Evolutionary conservation across 169 alveolate species (phyloP), one percentile per base, ranked within the genome.

Genomic region (Plasmodium ovale): DNA sequence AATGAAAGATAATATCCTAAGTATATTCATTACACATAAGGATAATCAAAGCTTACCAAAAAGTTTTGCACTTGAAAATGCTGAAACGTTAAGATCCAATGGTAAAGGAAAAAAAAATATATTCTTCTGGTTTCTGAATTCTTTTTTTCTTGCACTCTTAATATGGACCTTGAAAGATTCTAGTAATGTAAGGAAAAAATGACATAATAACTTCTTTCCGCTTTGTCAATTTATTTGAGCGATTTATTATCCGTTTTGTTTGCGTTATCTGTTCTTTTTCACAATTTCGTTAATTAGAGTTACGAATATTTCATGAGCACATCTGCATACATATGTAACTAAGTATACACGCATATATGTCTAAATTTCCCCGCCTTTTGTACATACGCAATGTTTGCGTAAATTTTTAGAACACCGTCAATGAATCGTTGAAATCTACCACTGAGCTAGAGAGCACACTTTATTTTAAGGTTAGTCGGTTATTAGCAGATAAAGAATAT

Each of bases 141-240:
- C 49, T 35, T 64, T 64, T 33, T 10, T 64, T 64, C n/a, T 35
- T 64, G 12, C 37, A 64, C 14, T 64, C 33, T 64, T 64, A 64
- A 10, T 64, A 64, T 64, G 42, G 37, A 64, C 31, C 12, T 1
- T 29, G 3, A 19, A 29, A 44, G 7, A 31, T 23, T 44, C 51
- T 16, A 64, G 29, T 64, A 31, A 42, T 64, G 72, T 64, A 64
- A 64, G 72, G 33, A 9, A 31, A 23, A 16, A 64, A 33, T 64
- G 33, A 53, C 72, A 64, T 31, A 31, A 31, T 35, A 6, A 37
- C 16, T 64, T 4, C 25, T 64, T 31, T 0, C 19, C 16, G 49
- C 23, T 62, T 23, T 39, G 5, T 39, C 9, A 42, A 29, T 42
- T 64, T n/a, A 23, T 64, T 64, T 31, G 14, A 42, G n/a, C n/a